Evolutionary conservation across 2,329 filamentous ascomycete genomes (phyloP).

Genomic region (Neofusicoccum cordaticola): DNA sequence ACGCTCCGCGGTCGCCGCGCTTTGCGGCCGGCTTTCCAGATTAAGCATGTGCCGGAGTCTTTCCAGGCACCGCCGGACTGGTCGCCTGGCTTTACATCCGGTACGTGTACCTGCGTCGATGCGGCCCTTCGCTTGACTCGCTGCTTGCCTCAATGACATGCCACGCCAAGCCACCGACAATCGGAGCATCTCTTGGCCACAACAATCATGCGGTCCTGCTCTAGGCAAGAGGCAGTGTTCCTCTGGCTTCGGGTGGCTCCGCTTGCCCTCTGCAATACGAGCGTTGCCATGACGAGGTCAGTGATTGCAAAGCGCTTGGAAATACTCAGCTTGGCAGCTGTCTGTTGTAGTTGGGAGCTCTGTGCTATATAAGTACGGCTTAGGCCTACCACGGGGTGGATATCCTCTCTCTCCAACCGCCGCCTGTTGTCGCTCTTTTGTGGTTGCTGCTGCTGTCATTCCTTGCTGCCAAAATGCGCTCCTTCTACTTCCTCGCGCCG

Average conservation of each 20-base stretch:
- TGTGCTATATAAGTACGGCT: not conserved
- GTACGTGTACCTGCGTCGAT: constrained; percentile 7
- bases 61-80: not conserved
- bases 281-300: not conserved
- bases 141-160: not conserved
- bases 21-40: not conserved
- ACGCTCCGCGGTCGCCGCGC: not conserved
- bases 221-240: not conserved
- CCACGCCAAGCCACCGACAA: constrained; percentile 1
- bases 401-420: not conserved
- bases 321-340: not conserved
- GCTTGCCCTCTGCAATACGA: not conserved
- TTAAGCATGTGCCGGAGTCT: not conserved
- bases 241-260: not conserved
- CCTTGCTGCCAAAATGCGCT: not conserved
- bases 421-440: not conserved
- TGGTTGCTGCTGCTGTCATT: not conserved
- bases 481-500: not conserved
- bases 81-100: not conserved
- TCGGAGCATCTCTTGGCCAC: not conserved
- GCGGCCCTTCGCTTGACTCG: not conserved
- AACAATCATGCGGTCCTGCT: not conserved
- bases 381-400: not conserved
- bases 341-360: not conserved
- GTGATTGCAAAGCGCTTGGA: not conserved